phyloP scores from a whole-genome alignment of 2,329 filamentous ascomycete species.

The Trematosphaeria pertusa region DNA sequence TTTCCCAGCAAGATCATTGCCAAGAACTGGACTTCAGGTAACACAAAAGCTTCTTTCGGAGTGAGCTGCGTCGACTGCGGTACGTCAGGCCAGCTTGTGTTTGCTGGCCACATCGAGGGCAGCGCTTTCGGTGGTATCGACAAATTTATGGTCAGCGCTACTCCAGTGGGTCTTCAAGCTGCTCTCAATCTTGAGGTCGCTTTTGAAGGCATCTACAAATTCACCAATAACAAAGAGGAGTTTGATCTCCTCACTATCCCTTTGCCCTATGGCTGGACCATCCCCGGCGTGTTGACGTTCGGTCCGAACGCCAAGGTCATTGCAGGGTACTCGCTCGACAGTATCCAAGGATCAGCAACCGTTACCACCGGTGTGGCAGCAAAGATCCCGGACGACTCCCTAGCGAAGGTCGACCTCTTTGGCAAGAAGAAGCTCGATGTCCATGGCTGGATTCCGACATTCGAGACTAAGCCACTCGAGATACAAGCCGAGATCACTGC shows the following conservation, averaged over 20 bases:
- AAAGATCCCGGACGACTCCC: slow-evolving; percentile 1
- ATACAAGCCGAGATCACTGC: not conserved
- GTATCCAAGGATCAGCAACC: not conserved
- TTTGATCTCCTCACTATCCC: not conserved
- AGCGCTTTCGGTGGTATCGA: not conserved
- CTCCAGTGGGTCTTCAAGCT: not conserved
- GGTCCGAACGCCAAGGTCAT: slow-evolving; percentile 1
- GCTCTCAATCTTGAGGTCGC: not conserved
- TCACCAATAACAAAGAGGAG: not conserved
- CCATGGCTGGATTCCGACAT: slow-evolving; percentile 1
- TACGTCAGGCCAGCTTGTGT: not conserved
- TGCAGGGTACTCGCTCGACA: not conserved
- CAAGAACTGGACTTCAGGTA: not conserved
- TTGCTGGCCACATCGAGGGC: slow-evolving; percentile 2
- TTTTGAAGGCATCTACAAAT: not conserved
- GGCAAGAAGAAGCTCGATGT: not conserved
- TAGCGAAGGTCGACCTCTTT: slow-evolving; percentile 3
- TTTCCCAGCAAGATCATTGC: not conserved
- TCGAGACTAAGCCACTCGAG: not conserved
- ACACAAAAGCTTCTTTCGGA: not conserved
- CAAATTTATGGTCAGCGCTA: not conserved
- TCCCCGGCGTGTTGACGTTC: not conserved
- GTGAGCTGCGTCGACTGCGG: slow-evolving; percentile 1
- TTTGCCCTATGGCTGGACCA: not conserved
- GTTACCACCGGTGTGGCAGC: not conserved